Conservation (phyloP, 2,329 filamentous ascomycete genomes). For the Ceratocystis huliohia region DNA sequence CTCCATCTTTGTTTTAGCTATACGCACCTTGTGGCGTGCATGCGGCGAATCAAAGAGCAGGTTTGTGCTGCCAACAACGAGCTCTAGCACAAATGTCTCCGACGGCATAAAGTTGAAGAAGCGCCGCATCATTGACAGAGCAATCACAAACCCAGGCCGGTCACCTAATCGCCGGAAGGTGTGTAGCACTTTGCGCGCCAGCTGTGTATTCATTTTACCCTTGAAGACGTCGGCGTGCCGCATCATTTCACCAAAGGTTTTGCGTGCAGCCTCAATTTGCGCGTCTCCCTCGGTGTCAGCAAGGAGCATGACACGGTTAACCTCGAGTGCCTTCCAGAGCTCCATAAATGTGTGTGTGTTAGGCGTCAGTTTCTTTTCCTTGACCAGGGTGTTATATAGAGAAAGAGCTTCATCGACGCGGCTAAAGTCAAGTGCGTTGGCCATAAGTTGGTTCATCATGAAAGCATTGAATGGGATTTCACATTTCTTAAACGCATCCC, state of each 20-base stretch:
- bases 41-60: conserved; percentile 33
- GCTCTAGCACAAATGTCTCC: conserved; percentile 36
- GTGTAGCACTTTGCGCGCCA: conserved; percentile 39
- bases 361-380: conserved; percentile 39
- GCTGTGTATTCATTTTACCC: conserved; percentile 32
- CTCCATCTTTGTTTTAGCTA: conserved; percentile 34
- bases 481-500: conserved; percentile 48
- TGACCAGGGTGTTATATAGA: conserved; percentile 44
- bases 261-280: conserved; percentile 30
- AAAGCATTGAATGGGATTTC: conserved; percentile 57
- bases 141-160: conserved; percentile 34
- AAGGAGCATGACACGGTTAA: conserved; percentile 37
- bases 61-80: conserved; percentile 35
- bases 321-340: conserved; percentile 48
- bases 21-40: conserved; percentile 32
- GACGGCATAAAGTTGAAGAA: conserved; percentile 35
- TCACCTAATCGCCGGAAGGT: conserved; percentile 38
- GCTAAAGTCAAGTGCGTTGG: conserved; percentile 49
- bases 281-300: conserved; percentile 25
- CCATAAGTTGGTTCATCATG: conserved; percentile 68
- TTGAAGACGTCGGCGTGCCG: conserved; percentile 37
- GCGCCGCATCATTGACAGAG: conserved; percentile 33
- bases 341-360: conserved; percentile 57
- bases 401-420: conserved; percentile 41
- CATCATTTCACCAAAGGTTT: conserved; percentile 38